Evolutionary conservation across 805 yeast genomes (phyloP), one percentile per base, ranked within the genome.

Genomic region (Schwanniomyces pseudopolymorphus): DNA sequence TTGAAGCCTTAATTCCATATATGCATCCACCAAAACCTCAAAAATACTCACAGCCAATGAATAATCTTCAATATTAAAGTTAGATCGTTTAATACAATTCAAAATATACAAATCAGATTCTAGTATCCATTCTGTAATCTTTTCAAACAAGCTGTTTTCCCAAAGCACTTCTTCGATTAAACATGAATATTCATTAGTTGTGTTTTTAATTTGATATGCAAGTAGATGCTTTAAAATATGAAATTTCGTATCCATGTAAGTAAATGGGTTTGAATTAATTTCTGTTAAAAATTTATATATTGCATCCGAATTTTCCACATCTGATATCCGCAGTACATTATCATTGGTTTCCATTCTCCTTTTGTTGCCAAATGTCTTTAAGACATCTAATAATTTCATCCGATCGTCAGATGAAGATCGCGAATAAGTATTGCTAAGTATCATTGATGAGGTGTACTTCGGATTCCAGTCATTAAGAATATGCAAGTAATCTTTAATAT

Each of bases 1-100:
- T 51, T 51, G 69, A 51, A 44, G 60, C 58, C 61, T 70, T 40
- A 54, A 57, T 11, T 50, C 51, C 36, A 63, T 71, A 68, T 67
- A 77, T 22, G 52, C 50, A 51, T 82, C 80, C 0, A 76, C 64
- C 10, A 80, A 53, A 0, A 79, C 51, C 49, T 82, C 87, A 51
- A 63, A 72, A 2, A 78, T 53, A 1, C 80, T 63, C 3, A 74
- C 59, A 1, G 73, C 57, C 16, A 69, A 56, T 1, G 55, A 49
- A 13, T 66, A 41, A 33, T 51, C 43, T n/a, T 53, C 39, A 16
- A 39, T 19, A n/a, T 24, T 20, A 20, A 10, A 17, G 4, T 36
- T 21, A 27, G 55, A 47, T 3, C 33, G 16, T 7, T 36, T 36
- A 16, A 31, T 7, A 8, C 11, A 20, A 7, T 49, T 44, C 26